Evolutionary conservation across 192 early-diverging fungal genomes (phyloP), one percentile per base, ranked within the genome.

Genomic region (Phlyctochytrium arcticum): DNA sequence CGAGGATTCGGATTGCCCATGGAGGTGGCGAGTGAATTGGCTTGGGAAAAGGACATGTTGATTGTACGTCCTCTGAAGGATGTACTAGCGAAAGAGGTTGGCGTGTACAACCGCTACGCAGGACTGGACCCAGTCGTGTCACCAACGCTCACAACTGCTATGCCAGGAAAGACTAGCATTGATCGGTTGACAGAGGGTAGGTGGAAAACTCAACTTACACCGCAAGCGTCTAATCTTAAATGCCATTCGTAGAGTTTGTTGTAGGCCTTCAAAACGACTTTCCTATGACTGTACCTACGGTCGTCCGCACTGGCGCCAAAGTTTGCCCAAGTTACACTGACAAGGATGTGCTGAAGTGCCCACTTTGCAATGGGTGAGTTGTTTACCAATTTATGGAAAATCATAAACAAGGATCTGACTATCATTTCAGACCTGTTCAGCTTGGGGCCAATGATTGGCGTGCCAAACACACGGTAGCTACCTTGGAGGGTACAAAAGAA

Each of bases 1-100:
- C 87, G 90, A 32, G 95, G 95, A n/a, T 89, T 87, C 58, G 86
- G 83, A 27, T 65, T 95, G 26, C 89, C 92, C 5, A 63, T 89
- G 9, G 92, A 94, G 42, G 84, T 89, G 5, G 80, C 85, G 0
- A 61, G 80, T 6, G 82, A 86, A 47, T 73, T 75, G 7, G 33
- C 54, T 6, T 90, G 81, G 75, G 74, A 85, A 48, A 63, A 77
- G 48, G 79, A 69, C 68, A 35, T 91, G 26, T 68, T 69, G 2
- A 70, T 89, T 5, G 60, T 88, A 23, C 79, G 89, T n/a, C 92
- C 92, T 1, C 80, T 95, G 76, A 87, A 89, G 64, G 92, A 95
- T 47, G 80, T 87, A 70, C 69, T 87, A 0, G 70, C 78, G 32
- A 95, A 95, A 66, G 90, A 95, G 48, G 71, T 95, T 48, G 87